A percentile compares a stretch with the other conserved stretches of the same genome.
Conservation (phyloP, 768 basidiomycete genomes). For the Suillus decipiens region DNA sequence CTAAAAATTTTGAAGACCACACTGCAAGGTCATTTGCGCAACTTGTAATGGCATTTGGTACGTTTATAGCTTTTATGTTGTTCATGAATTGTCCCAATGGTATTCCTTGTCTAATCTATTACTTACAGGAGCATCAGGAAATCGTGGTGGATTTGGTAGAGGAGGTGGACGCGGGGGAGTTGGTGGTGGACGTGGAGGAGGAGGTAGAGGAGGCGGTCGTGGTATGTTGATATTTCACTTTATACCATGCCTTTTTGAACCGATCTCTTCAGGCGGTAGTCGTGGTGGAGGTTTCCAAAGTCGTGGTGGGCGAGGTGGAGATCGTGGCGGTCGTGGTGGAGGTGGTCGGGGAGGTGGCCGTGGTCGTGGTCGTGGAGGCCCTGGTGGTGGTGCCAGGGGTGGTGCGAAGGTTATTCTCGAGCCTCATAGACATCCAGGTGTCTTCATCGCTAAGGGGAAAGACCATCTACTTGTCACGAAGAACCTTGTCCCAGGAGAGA, state of each 20-base stretch:
- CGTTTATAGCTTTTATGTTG: not conserved
- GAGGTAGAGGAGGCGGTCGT: constrained; percentile 44
- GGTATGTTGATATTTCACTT: constrained; percentile 25
- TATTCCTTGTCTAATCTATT: not conserved
- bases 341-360: constrained; percentile 47
- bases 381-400: constrained; percentile 72
- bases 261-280: constrained; percentile 20
- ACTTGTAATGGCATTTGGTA: constrained; percentile 39
- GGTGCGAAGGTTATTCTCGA: constrained; percentile 91
- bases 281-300: constrained; percentile 38
- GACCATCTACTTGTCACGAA: constrained; percentile 97
- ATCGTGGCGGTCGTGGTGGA: constrained; percentile 28
- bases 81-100: not conserved
- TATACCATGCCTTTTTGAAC: constrained; percentile 13
- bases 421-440: constrained; percentile 91
- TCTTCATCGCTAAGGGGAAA: constrained; percentile 98
- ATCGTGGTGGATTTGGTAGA: constrained; percentile 71
- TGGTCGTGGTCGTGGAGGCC: constrained; percentile 58
- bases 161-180: constrained; percentile 34
- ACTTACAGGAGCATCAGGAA: constrained; percentile 59
- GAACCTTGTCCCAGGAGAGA: constrained; percentile 96
- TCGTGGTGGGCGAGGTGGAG: constrained; percentile 38
- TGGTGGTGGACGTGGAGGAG: constrained; percentile 34
- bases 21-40: not conserved
- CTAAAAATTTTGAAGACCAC: constrained; percentile 6